Conservation (phyloP, 208 protist genomes). For the Crithidia sp. region DNA sequence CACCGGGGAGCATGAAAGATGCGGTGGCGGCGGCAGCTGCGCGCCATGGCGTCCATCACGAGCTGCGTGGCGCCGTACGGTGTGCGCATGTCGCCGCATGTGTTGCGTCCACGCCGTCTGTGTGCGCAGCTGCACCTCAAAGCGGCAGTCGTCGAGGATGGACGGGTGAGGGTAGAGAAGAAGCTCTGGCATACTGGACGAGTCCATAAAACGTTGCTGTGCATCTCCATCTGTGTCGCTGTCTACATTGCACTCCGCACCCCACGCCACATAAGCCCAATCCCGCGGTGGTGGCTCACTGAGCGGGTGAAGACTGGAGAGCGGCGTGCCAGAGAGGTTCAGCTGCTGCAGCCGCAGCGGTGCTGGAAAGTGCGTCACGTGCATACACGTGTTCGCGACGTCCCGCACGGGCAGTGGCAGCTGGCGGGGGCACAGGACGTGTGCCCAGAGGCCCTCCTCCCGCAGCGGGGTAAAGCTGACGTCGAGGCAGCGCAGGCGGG, state of each 20-base stretch:
- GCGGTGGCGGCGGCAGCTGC: not conserved
- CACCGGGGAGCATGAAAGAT: not conserved
- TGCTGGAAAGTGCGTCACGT: constrained; percentile 6
- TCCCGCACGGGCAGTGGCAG: not conserved
- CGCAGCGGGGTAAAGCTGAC: constrained; percentile 23
- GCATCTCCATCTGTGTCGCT: no score
- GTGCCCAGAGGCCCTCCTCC: constrained; percentile 17
- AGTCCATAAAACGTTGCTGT: no score
- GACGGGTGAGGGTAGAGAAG: not conserved
- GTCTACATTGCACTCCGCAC: not conserved
- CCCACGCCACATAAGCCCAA: constrained; percentile 8
- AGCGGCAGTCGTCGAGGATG: not conserved
- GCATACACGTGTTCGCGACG: not conserved
- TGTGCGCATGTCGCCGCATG: not conserved
- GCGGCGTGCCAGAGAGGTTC: constrained; percentile 13
- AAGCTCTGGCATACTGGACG: not conserved
- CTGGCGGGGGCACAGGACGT: not conserved
- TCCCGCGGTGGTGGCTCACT: not conserved
- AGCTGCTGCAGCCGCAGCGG: constrained; percentile 18
- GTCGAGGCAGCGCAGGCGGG: constrained; percentile 17
- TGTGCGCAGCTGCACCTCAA: constrained; percentile 14
- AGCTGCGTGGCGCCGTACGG: not conserved
- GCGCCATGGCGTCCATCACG: not conserved
- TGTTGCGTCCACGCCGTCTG: not conserved
- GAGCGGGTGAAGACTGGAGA: constrained; percentile 3